Conservation (phyloP, 495 filamentous ascomycete genomes). For the Talaromyces nanjingensis region DNA sequence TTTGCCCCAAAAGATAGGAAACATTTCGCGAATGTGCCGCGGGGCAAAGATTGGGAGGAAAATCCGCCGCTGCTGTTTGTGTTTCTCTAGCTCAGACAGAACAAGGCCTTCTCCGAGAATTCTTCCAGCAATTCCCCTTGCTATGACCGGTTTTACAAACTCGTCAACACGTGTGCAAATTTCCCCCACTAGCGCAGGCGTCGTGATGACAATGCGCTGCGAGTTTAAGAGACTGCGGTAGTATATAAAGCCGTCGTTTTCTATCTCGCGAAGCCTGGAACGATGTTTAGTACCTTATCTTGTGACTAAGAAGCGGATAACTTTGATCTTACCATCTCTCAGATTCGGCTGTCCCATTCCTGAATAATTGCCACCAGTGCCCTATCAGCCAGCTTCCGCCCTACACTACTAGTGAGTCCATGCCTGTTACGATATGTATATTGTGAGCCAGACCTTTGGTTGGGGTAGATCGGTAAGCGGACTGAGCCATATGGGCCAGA, state of each 20-base stretch:
- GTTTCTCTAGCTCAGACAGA: constrained; percentile 17
- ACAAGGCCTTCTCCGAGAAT: constrained; percentile 19
- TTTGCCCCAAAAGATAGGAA: constrained; percentile 64
- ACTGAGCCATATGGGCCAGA: neutral
- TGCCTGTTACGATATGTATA: neutral
- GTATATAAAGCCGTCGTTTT: constrained; percentile 29
- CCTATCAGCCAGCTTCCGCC: neutral
- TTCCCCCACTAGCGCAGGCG: constrained; percentile 15
- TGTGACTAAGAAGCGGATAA: neutral
- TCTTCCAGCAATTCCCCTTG: constrained; percentile 10
- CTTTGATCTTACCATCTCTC: neutral
- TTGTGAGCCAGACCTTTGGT: neutral
- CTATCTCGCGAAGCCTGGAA: constrained; percentile 26
- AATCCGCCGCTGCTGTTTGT: constrained; percentile 47
- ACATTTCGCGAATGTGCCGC: constrained; percentile 63
- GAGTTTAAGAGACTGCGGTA: constrained; percentile 17
- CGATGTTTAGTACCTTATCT: neutral
- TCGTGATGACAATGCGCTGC: constrained; percentile 18
- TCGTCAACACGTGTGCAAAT: constrained; percentile 18
- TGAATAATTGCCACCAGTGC: neutral
- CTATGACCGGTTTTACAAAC: constrained; percentile 17
- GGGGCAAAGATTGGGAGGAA: constrained; percentile 66
- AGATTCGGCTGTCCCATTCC: neutral
- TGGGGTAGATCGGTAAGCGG: neutral
- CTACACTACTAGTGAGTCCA: neutral